Percentiles rank a stretch among this genome's conserved stretches.
phyloP scores from a whole-genome alignment of 2,329 filamentous ascomycete genomes.

The Byssochlamys sp. region DNA sequence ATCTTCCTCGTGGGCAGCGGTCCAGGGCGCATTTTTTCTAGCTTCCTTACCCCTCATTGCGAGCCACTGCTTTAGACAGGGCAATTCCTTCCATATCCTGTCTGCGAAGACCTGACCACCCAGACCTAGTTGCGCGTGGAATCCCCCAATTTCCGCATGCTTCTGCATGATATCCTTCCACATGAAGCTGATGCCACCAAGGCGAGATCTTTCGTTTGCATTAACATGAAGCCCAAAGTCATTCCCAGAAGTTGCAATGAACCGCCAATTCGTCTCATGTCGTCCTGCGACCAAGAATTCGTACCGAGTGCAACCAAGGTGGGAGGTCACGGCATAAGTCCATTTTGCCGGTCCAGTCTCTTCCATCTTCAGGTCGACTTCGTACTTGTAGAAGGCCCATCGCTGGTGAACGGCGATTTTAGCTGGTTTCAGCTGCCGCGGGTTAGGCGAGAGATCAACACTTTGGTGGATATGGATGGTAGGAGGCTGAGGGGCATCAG shows the following conservation, averaged over 20 bases:
- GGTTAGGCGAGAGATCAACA: conserved; percentile 82
- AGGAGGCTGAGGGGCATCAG: conserved; percentile 80
- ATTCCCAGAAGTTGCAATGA: conserved; percentile 90
- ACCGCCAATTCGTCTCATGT: conserved; percentile 85
- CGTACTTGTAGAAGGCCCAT: conserved; percentile 94
- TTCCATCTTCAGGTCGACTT: conserved; percentile 80
- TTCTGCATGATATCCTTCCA: conserved; percentile 99
- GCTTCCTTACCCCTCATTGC: conserved; percentile 87
- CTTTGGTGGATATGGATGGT: conserved; percentile 94
- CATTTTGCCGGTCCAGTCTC: conserved; percentile 69
- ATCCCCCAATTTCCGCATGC: conserved; percentile 90
- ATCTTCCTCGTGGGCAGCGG: conserved; percentile 87
- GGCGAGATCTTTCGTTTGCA: conserved; percentile 70
- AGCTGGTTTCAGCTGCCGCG: conserved; percentile 70
- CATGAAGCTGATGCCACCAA: conserved; percentile 89
- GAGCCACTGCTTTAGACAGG: conserved; percentile 88
- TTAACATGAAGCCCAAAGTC: conserved; percentile 85
- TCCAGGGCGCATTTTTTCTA: conserved; percentile 82
- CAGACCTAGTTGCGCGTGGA: conserved; percentile 83
- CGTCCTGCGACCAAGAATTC: conserved; percentile 91
- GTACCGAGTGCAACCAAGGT: conserved; percentile 93
- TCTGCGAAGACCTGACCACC: conserved; percentile 95
- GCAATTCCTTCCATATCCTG: conserved; percentile 90
- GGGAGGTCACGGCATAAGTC: conserved; percentile 97
- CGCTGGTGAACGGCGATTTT: conserved; percentile 81